Conservation (phyloP, 2,329 filamentous ascomycete genomes). For the Ceratocystis destructans region DNA sequence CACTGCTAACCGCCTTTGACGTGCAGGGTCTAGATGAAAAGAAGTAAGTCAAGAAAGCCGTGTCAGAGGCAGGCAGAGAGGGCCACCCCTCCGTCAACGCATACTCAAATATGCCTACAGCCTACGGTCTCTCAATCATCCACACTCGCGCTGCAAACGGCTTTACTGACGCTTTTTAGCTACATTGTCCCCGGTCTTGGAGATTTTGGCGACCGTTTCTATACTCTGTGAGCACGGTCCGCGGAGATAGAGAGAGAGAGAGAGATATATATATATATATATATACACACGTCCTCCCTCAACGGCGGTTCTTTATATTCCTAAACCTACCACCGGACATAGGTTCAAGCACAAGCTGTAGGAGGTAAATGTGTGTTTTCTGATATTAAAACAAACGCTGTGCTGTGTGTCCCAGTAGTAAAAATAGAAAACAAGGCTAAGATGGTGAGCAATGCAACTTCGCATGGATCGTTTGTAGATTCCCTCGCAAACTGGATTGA, state of each 20-base stretch:
- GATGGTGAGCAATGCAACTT: neutral
- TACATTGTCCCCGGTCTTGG: slow-evolving; percentile 91
- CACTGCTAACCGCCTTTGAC: neutral
- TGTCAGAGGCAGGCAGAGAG: neutral
- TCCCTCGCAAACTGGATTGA: neutral
- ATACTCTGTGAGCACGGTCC: slow-evolving; percentile 39
- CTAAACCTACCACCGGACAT: neutral
- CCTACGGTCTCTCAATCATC: neutral
- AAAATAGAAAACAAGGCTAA: slow-evolving; percentile 8
- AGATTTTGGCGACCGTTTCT: slow-evolving; percentile 92
- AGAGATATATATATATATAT: neutral
- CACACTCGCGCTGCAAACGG: neutral
- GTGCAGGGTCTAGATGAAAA: slow-evolving; percentile 76
- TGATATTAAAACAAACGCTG: slow-evolving; percentile 5
- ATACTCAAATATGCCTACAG: neutral
- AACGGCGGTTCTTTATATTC: too few relatives aligned
- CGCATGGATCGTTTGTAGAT: neutral
- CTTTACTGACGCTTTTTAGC: slow-evolving; percentile 34
- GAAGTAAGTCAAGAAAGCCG: slow-evolving; percentile 49
- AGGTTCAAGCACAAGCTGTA: neutral
- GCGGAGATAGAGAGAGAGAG: neutral
- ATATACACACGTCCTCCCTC: neutral
- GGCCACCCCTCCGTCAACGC: neutral
- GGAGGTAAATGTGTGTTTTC: neutral
- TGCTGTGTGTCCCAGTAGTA: slow-evolving; percentile 9